These are phyloP conservation scores for Candida argentea DNA, from an alignment of 805 yeast species.

Conservation along the genomic window DNA sequence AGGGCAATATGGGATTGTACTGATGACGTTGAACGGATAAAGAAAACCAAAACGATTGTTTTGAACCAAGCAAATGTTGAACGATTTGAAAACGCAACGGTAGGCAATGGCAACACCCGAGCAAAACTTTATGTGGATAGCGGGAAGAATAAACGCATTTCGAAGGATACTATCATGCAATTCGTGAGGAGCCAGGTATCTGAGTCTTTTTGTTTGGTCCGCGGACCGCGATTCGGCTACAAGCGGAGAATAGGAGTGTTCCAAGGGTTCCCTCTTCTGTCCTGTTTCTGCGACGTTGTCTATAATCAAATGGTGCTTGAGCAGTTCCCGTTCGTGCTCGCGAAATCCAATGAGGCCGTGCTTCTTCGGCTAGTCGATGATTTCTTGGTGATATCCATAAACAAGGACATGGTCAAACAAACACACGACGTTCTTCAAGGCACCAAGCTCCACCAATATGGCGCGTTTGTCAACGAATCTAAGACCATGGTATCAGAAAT, in stretches of 20 bases:
- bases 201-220: constrained; percentile 32
- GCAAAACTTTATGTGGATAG: constrained; percentile 15
- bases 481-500: constrained; percentile 13
- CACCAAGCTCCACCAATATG: constrained; percentile 14
- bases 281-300: constrained; percentile 62
- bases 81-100: constrained; percentile 8
- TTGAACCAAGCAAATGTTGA: constrained; percentile 7
- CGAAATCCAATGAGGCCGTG: constrained; percentile 15
- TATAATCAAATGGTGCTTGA: constrained; percentile 51
- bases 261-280: constrained; percentile 77
- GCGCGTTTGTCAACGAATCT: constrained; percentile 24
- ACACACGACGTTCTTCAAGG: constrained; percentile 12
- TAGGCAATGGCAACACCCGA: constrained; percentile 3
- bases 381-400: constrained; percentile 57
- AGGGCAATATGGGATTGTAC: constrained; percentile 8
- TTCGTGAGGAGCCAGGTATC: constrained; percentile 43
- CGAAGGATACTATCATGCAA: constrained; percentile 33
- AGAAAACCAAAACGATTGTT: constrained; percentile 6
- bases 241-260: constrained; percentile 61
- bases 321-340: constrained; percentile 10
- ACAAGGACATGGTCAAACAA: constrained; percentile 11
- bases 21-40: constrained; percentile 1
- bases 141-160: constrained; percentile 23
- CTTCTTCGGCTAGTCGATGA: constrained; percentile 76
- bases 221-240: constrained; percentile 26